Evolutionary conservation across 1,284 basidiomycete species (phyloP).

Genomic region (Cutaneotrichosporon mucoides): DNA sequence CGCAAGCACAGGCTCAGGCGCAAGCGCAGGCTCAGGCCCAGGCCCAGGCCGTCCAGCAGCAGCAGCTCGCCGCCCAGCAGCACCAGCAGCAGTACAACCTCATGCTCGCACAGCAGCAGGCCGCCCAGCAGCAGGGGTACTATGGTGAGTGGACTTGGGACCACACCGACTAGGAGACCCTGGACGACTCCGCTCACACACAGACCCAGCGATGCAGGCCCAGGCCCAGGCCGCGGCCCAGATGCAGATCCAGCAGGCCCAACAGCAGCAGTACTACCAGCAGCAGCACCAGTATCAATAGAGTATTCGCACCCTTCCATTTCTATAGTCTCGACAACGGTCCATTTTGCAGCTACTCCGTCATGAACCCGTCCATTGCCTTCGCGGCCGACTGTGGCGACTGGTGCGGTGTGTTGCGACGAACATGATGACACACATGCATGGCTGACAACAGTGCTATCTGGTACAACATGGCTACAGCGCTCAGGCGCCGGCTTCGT

Average conservation of each 20-base stretch:
- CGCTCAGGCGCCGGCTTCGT: too few species aligned
- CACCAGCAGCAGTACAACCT: constrained; percentile 35
- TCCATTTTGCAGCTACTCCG: too few species aligned
- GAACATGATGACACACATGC: background rate
- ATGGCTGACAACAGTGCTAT: background rate
- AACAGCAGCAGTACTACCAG: constrained; percentile 32
- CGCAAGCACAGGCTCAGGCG: constrained; percentile 37
- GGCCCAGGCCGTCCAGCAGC: constrained; percentile 11
- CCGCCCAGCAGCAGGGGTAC: constrained; percentile 31
- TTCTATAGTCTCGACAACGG: background rate
- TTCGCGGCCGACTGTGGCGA: too few species aligned
- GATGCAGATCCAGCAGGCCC: constrained; percentile 35
- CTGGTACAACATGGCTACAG: too few species aligned
- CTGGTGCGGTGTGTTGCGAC: background rate
- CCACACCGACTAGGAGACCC: too few species aligned
- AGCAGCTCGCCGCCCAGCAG: constrained; percentile 35
- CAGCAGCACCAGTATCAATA: constrained; percentile 15
- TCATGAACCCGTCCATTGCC: background rate
- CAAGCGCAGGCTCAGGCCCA: constrained; percentile 51
- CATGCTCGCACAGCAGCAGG: constrained; percentile 22
- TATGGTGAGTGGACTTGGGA: constrained; percentile 27
- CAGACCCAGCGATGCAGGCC: constrained; percentile 37
- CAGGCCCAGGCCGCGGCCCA: constrained; percentile 38
- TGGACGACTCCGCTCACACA: background rate
- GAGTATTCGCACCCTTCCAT: background rate